Conservation (phyloP, 208 protist species). For the Leptomonas pyrrhocoris region DNA sequence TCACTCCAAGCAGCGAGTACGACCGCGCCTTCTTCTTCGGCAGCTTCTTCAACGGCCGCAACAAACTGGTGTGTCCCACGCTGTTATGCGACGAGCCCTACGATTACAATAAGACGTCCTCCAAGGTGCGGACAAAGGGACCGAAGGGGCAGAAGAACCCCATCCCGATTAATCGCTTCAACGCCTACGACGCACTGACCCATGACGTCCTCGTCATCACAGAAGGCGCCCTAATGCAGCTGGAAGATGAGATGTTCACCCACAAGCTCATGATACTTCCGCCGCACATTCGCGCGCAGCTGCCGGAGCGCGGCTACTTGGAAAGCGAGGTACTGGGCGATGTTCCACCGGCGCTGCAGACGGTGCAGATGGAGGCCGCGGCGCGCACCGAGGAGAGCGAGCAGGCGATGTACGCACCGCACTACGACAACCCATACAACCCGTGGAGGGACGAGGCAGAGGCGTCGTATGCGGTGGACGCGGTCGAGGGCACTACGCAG, state of each 20-base stretch:
- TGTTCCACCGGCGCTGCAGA: constrained; percentile 60
- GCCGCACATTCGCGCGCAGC: constrained; percentile 89
- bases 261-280: constrained; percentile 87
- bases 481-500: constrained; percentile 72
- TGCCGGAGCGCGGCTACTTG: constrained; percentile 76
- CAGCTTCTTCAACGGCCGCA: constrained; percentile 91
- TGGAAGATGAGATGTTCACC: constrained; percentile 87
- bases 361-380: constrained; percentile 85
- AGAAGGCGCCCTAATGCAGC: constrained; percentile 86
- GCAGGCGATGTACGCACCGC: constrained; percentile 72
- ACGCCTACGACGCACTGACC: constrained; percentile 85
- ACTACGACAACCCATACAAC: constrained; percentile 89
- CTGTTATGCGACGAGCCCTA: constrained; percentile 88
- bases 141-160: constrained; percentile 92
- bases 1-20: constrained; percentile 87
- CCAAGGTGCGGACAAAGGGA: constrained; percentile 75
- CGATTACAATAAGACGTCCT: constrained; percentile 81
- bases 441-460: constrained; percentile 79
- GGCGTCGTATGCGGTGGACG: constrained; percentile 86
- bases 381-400: constrained; percentile 88
- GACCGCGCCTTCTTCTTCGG: constrained; percentile 91
- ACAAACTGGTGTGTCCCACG: constrained; percentile 89
- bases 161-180: constrained; percentile 92
- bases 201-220: constrained; percentile 90
- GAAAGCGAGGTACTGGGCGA: constrained; percentile 75